Base-by-base conservation (phyloP, 2,329 filamentous ascomycete species). In the Colletotrichum horii region DNA sequence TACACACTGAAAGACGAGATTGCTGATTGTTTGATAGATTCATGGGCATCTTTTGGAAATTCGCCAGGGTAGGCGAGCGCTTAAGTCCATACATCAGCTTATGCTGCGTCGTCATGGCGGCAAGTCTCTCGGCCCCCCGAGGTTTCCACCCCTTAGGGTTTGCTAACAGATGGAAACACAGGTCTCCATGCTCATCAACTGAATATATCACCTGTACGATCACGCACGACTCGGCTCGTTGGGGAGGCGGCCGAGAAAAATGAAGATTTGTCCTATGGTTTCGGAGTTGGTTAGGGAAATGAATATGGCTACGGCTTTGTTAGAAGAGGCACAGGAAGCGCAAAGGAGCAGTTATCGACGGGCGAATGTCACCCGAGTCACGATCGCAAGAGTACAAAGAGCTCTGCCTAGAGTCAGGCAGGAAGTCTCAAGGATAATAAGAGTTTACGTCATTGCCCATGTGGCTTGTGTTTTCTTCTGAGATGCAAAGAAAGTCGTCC, bases 51-150 rank as follows among this genome's bases (percentile, higher is more conserved):
- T 97, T 98, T 83, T 99, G 97, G 97, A 98, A 98, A 86, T 96
- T 93, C 78, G 97, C 97, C 30, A 90, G 97, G 78, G 93, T 99
- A 83, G 97, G 97, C 48, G 97, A 99, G 88, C 89, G 97, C 78
- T 84, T 99, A 79, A 98, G 96, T 83, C 97, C 97, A 56, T 98
- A 98, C 84, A 95, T 99, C 81, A 97, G 95, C 87, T 88, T 98
- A 83, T 97, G 95, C 84, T 98, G 96, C 84, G 89, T 98, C 36
- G 85, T 95, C 80, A 98, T 99, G 96, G 97, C 97, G 79, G 97
- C 98, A 84, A 76, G 89, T 84, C 26, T 30, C 58, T 19, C 26
- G n/a, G 7, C 30, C 70, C n/a, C 30, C 67, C 48, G 66, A 1
- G 43, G 8, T 32, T n/a, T 55, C 28, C 4, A 12, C n/a, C 24